phyloP scores from a whole-genome alignment of 139 green algal genomes.

The Chlamydomonas incerta region DNA sequence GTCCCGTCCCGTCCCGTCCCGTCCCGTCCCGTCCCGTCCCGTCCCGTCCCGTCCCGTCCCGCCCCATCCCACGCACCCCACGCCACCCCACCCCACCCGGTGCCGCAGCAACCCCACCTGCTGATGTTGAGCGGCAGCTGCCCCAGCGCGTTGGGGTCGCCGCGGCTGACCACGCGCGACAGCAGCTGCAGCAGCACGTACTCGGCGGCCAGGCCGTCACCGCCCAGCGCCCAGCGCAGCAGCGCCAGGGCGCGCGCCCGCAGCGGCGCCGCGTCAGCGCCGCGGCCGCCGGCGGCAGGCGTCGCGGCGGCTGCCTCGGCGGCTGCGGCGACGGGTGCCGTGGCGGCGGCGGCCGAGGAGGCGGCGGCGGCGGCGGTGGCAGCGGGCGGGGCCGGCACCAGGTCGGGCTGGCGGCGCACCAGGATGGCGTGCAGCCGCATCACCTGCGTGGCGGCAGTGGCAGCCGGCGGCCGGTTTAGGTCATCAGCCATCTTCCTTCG shows the following conservation, averaged over 20 bases:
- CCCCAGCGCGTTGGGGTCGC: constrained; percentile 4
- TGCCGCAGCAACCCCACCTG: constrained; percentile 2
- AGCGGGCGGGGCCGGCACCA: background rate
- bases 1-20: too few species aligned
- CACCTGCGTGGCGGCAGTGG: constrained; percentile 33
- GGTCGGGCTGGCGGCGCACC: constrained; percentile 4
- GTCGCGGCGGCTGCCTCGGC: too few species aligned
- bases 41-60: too few species aligned
- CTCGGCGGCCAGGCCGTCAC: constrained; percentile 81
- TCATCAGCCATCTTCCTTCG: too few species aligned
- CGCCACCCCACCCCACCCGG: background rate
- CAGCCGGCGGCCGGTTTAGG: too few species aligned
- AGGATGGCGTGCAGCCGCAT: constrained; percentile 68
- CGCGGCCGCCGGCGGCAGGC: too few species aligned
- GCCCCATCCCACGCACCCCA: background rate
- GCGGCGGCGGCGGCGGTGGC: background rate
- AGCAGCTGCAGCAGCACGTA: constrained; percentile 79
- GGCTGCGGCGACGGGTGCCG: background rate
- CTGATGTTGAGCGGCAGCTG: constrained; percentile 53
- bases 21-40: too few species aligned
- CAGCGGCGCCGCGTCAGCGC: background rate
- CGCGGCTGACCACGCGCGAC: constrained; percentile 30
- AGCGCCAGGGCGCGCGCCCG: constrained; percentile 47
- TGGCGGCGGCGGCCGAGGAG: background rate
- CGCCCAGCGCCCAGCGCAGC: constrained; percentile 67